phyloP scores from a whole-genome alignment of 441 rosid species.

The Populus hybrid region DNA sequence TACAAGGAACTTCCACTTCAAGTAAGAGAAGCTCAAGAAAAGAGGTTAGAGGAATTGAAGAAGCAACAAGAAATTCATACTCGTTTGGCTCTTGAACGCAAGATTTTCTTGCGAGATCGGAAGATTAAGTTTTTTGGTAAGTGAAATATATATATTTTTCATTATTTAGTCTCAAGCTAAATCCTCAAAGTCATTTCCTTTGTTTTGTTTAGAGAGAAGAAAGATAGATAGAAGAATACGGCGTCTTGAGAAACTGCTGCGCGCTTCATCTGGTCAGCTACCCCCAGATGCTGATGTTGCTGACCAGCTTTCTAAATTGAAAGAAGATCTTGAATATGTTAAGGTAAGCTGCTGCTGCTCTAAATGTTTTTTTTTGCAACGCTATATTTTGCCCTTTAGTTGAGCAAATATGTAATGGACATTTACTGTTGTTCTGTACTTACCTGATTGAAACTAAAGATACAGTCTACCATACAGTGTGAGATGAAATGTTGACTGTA shows the following conservation, averaged over 20 bases:
- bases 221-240: constrained; percentile 84
- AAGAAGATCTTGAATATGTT: constrained; percentile 97
- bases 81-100: constrained; percentile 83
- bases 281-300: constrained; percentile 60
- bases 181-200: not conserved
- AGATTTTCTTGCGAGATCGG: constrained; percentile 79
- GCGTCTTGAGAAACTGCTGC: constrained; percentile 89
- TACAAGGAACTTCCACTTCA: constrained; percentile 67
- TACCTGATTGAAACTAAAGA: not conserved
- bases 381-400: not conserved
- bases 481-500: not conserved
- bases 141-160: not conserved
- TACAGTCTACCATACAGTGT: not conserved
- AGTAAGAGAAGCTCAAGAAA: constrained; percentile 66
- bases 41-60: constrained; percentile 72
- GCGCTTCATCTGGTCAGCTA: constrained; percentile 59
- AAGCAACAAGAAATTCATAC: constrained; percentile 84
- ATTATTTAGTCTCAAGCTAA: not conserved
- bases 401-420: not conserved
- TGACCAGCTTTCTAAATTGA: too few relatives aligned
- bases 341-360: constrained; percentile 45
- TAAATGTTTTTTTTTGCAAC: not conserved
- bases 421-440: not conserved
- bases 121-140: constrained; percentile 94
- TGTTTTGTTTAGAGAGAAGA: constrained; percentile 64